Base-by-base conservation (phyloP, 352 stramenopile genomes). In the Plasmopara halstedii region DNA sequence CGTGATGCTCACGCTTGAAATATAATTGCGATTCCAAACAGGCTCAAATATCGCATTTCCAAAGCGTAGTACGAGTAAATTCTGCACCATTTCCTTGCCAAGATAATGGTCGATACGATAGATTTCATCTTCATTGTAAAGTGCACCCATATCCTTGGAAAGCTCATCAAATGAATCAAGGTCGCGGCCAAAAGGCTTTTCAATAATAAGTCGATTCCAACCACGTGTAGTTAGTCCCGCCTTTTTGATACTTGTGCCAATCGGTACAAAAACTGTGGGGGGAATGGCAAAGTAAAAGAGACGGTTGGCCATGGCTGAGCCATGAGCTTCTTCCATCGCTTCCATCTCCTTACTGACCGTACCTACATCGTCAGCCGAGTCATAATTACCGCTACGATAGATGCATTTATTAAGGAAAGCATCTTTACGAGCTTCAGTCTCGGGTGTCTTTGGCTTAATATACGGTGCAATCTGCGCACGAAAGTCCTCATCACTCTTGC, bases 11-110 rank as follows among this genome's bases (percentile, higher is more conserved):
- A 99, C 92, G 41, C 77, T 97, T 38, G 95, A 88, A 42, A 99
- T 92, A 70, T 94, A 88, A 61, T 98, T 86, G 38, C 82, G 65
- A 81, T 98, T 98, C 95, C 94, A 99, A 22, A 99, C 73, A 18
- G 92, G 86, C 64, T 98, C 94, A 46, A 99, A 98, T 53, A 97
- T 97, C 17, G 88, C 64, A 67, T 99, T 99, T 35, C 79, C 88
- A 60, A 99, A 99, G 45, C 96, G 77, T 59, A 98, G 70, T 9
- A 97, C 72, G 19, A 98, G 75, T 32, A 99, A 61, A 67, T 99
- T 99, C 66, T 99, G 93, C 35, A 98, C 95, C 83, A 99, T 97
- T 63, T 99, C 95, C 67, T 99, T 99, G 47, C 88, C 89, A 6
- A 97, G 62, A 54, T 96, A 96, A 64, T 98, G 95, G 68, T 98